These are phyloP conservation scores for Aspergillus neoniger DNA, from an alignment of 2,329 filamentous ascomycete species.

Conservation along the genomic window DNA sequence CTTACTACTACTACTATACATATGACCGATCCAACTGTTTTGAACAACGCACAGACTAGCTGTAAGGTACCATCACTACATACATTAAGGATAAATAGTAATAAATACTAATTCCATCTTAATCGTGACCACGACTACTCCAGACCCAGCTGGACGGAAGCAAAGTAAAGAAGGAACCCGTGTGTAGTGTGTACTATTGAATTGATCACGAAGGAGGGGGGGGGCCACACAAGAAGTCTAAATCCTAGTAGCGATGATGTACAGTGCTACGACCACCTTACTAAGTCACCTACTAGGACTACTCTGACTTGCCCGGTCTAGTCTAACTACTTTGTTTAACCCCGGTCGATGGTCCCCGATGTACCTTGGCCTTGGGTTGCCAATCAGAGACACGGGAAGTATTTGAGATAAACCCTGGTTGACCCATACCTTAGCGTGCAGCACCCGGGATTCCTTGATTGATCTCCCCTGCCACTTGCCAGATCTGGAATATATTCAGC, in stretches of 20 bases:
- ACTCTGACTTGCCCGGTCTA: no score
- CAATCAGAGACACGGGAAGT: conserved; percentile 33
- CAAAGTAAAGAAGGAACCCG: conserved; percentile 5
- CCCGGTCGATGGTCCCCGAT: conserved; percentile 19
- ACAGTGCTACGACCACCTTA: conserved; percentile 13
- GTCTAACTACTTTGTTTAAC: conserved; percentile 22
- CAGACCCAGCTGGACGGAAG: conserved; percentile 7
- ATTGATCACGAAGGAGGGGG: not conserved
- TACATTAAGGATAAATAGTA: no score
- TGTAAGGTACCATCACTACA: not conserved
- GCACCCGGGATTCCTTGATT: conserved; percentile 16
- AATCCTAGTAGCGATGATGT: conserved; percentile 27
- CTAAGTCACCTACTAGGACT: no score
- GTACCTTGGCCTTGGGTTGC: conserved; percentile 17
- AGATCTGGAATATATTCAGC: not conserved
- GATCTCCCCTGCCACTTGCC: conserved; percentile 30
- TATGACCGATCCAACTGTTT: not conserved
- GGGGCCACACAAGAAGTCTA: conserved; percentile 13
- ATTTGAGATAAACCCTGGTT: conserved; percentile 41
- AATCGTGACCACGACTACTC: not conserved
- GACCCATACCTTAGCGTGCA: conserved; percentile 15
- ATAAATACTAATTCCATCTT: not conserved
- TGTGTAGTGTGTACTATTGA: not conserved
- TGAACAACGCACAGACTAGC: no score
- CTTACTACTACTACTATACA: not conserved